These are phyloP conservation scores for Cladosporium halotolerans DNA, from an alignment of 2,329 filamentous ascomycete species.

Conservation along the genomic window DNA sequence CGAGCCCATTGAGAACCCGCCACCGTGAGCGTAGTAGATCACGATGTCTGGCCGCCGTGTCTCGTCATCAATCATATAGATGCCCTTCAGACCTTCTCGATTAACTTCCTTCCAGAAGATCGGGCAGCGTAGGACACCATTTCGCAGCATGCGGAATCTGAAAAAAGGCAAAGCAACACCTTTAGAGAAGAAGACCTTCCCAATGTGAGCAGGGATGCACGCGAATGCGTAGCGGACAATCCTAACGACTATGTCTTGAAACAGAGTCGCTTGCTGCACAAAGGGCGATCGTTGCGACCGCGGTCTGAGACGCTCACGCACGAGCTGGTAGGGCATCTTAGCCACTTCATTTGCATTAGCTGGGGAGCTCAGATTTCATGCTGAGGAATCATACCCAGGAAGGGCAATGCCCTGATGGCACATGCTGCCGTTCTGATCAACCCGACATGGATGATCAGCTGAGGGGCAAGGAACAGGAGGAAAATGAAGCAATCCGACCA, in stretches of 20 bases:
- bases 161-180: constrained; percentile 67
- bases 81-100: constrained; percentile 43
- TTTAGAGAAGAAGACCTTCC: constrained; percentile 72
- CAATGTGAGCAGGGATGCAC: constrained; percentile 60
- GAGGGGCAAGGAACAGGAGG: constrained; percentile 62
- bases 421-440: constrained; percentile 53
- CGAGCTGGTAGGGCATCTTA: constrained; percentile 52
- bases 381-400: constrained; percentile 50
- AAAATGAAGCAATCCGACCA: constrained; percentile 72
- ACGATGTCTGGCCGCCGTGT: constrained; percentile 63
- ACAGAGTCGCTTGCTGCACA: constrained; percentile 61
- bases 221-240: constrained; percentile 74
- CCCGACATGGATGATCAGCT: constrained; percentile 63
- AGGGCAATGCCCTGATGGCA: constrained; percentile 59
- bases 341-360: constrained; percentile 40
- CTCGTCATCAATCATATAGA: constrained; percentile 63
- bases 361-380: neutral
- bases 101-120: constrained; percentile 58
- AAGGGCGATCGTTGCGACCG: constrained; percentile 50
- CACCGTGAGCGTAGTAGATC: constrained; percentile 77
- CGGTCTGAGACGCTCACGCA: constrained; percentile 50
- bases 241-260: constrained; percentile 71
- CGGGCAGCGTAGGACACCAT: constrained; percentile 59
- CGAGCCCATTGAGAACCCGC: constrained; percentile 79
- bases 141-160: constrained; percentile 66